Base-by-base conservation (phyloP, 192 early-diverging fungal species). In the Backusella circina region DNA sequence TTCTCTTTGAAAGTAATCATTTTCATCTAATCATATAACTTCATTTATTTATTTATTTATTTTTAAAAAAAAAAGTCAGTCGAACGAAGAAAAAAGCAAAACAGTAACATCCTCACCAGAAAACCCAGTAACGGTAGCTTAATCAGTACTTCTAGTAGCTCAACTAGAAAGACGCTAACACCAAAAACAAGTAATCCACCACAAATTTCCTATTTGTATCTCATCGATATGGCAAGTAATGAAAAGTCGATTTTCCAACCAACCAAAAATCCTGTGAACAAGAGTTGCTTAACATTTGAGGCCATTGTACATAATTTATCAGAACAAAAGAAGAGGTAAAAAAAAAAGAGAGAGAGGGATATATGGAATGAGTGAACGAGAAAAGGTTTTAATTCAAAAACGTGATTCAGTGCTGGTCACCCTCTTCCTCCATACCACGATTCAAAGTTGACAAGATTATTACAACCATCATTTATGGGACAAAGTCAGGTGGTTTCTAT, bases 241-340 rank as follows among this genome's bases (percentile, higher is more conserved):
- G 69, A 70, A 18, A 70, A 70, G 15, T 70, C 69, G 1, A 37
- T 70, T 30, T 70, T 44, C 28, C 69, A 70, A 31, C 26, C 39
- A 15, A 37, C 28, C 23, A 70, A 70, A 41, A 70, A 31, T 41
- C 41, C 69, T 26, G 39, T 70, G 2, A 70, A 70, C 69, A 70
- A 70, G 39, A 70, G 69, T 28, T 70, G 69, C 39, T 47, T 70
- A 28, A 28, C 69, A 18, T 30, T 70, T 23, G 69, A 70, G 28
- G 69, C 69, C 23, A 70, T 70, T 30, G 69, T 70, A 47, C 69
- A 70, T 38, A 70, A 70, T 70, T 47, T 70, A 70, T 70, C 69
- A 47, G 69, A 70, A 47, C 13, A 15, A 15, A 41, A 41, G 13
- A 70, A 70, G 37, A 70, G 69, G 69, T 70, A 70, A 38, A 18